These are phyloP conservation scores for Apiotrichum montevideense DNA, from an alignment of 1,284 basidiomycete species.

Conservation along the genomic window DNA sequence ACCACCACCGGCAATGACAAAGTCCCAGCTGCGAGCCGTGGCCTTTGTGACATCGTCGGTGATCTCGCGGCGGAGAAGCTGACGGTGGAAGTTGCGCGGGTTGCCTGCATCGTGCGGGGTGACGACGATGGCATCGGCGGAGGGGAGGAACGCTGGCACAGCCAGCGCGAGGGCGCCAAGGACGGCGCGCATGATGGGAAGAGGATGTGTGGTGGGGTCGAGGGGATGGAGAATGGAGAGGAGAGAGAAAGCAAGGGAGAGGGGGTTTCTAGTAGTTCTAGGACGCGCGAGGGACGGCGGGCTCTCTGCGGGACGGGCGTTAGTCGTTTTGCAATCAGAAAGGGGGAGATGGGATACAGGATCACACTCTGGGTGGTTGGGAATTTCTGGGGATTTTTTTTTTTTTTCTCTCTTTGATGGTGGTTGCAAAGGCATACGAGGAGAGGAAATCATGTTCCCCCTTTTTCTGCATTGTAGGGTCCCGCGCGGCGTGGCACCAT, in stretches of 20 bases:
- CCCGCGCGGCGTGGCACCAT: no score
- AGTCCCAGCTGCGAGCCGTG: slow-evolving; percentile 37
- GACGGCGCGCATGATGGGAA: slow-evolving; percentile 2
- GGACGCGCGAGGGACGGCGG: no score
- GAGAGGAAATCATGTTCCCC: no score
- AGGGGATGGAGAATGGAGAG: background rate
- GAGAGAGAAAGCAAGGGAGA: background rate
- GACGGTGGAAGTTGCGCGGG: slow-evolving; percentile 27
- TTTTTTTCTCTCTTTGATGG: no score
- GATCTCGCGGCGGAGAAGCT: slow-evolving; percentile 26
- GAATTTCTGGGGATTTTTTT: no score
- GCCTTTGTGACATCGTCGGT: slow-evolving; percentile 27
- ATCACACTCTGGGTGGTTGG: no score
- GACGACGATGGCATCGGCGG: background rate
- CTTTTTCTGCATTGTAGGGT: no score
- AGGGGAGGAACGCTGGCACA: background rate
- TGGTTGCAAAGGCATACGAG: no score
- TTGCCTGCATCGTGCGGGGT: slow-evolving; percentile 14
- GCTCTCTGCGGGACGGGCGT: no score
- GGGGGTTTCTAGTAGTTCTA: background rate
- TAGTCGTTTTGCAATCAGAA: no score
- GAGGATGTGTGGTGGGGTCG: background rate
- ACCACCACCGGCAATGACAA: slow-evolving; percentile 54
- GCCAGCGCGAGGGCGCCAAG: slow-evolving; percentile 8
- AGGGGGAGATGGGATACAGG: no score